These are phyloP conservation scores for Rhizopus delemar DNA, from an alignment of 371 early-diverging fungal genomes.

Conservation along the genomic window DNA sequence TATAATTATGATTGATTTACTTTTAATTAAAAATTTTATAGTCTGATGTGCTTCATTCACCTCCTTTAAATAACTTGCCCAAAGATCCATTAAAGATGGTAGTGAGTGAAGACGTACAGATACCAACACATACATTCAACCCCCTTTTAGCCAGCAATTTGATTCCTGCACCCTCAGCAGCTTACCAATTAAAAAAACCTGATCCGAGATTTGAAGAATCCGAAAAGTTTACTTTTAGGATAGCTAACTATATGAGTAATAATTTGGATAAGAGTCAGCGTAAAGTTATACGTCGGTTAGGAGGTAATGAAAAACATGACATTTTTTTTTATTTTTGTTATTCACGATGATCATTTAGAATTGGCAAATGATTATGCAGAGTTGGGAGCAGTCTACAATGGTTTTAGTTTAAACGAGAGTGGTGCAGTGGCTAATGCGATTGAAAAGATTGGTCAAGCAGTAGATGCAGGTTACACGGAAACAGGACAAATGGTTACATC, in stretches of 20 bases:
- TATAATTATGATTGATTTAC: too few relatives aligned
- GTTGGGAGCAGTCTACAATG: conserved; percentile 91
- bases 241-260: conserved; percentile 69
- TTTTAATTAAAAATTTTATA: conserved; percentile 23
- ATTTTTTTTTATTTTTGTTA: too few relatives aligned
- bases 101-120: conserved; percentile 28
- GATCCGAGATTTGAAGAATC: conserved; percentile 79
- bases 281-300: conserved; percentile 68
- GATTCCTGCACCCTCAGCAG: conserved; percentile 62
- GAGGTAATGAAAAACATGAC: conserved; percentile 42
- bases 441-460: conserved; percentile 89
- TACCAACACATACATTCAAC: conserved; percentile 26
- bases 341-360: conserved; percentile 21
- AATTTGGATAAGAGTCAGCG: conserved; percentile 71
- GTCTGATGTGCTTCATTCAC: conserved; percentile 70
- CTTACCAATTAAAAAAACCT: conserved; percentile 63
- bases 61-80: conserved; percentile 47
- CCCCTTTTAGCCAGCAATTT: conserved; percentile 33
- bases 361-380: conserved; percentile 82
- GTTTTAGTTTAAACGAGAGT: conserved; percentile 85
- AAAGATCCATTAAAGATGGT: conserved; percentile 65
- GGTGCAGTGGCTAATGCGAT: conserved; percentile 76
- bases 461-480: conserved; percentile 80
- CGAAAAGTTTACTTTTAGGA: conserved; percentile 78
- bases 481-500: conserved; percentile 67